These are phyloP conservation scores for Metschnikowia cerradonensis DNA, from an alignment of 805 yeast species.

Conservation along the genomic window DNA sequence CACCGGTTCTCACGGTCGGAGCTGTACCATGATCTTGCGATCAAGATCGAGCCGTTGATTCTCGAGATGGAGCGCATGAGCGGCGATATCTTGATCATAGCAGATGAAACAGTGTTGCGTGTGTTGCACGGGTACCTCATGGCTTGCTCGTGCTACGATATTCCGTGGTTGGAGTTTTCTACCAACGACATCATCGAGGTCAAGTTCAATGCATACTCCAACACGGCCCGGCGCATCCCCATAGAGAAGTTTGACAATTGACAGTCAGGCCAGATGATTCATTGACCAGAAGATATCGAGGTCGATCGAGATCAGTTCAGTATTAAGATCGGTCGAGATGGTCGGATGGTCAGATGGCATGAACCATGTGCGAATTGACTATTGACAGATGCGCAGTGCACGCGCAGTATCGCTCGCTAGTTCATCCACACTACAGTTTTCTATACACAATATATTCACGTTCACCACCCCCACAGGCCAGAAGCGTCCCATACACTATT, in stretches of 20 bases:
- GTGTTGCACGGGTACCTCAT: slow-evolving; percentile 92
- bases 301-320: no score
- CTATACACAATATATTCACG: slow-evolving; percentile 1
- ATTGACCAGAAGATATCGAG: no score
- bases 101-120: slow-evolving; percentile 85
- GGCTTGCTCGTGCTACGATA: slow-evolving; percentile 85
- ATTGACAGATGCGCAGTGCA: neutral
- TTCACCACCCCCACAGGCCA: neutral
- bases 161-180: slow-evolving; percentile 75
- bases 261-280: neutral
- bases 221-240: slow-evolving; percentile 50
- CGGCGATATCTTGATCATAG: slow-evolving; percentile 83
- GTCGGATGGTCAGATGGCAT: no score
- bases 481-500: neutral
- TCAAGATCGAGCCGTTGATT: slow-evolving; percentile 87
- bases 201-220: slow-evolving; percentile 79
- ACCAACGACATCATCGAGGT: slow-evolving; percentile 83
- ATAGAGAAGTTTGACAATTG: slow-evolving; percentile 17
- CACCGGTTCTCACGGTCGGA: slow-evolving; percentile 90
- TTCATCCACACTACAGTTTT: neutral
- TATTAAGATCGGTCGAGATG: no score
- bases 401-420: neutral
- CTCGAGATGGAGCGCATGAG: slow-evolving; percentile 91
- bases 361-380: no score
- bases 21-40: slow-evolving; percentile 93